phyloP scores from a whole-genome alignment of 2,329 filamentous ascomycete species.

The Capronia epimyces region DNA sequence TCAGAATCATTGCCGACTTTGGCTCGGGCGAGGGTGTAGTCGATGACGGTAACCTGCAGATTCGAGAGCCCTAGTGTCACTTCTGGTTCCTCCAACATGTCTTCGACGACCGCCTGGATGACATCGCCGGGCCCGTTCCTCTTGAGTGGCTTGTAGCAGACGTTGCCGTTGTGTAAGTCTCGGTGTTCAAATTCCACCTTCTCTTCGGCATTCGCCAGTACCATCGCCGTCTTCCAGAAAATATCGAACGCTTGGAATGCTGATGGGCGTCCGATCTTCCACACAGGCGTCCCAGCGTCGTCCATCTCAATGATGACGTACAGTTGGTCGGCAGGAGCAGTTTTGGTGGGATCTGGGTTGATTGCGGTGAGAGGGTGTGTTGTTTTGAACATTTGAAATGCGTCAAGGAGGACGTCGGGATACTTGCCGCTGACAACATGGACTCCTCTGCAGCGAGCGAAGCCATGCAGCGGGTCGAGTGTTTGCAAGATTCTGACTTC shows the following conservation, averaged over 20 bases:
- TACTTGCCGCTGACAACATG: constrained; percentile 55
- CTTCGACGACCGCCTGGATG: constrained; percentile 31
- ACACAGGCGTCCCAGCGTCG: constrained; percentile 57
- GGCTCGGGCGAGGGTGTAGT: constrained; percentile 63
- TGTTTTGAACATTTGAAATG: constrained; percentile 39
- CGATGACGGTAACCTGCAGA: constrained; percentile 60
- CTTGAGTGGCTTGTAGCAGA: constrained; percentile 49
- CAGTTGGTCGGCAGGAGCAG: constrained; percentile 49
- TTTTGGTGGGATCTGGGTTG: constrained; percentile 53
- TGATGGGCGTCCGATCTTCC: constrained; percentile 41
- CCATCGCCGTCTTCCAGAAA: constrained; percentile 61
- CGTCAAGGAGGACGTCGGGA: constrained; percentile 46
- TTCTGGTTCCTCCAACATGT: constrained; percentile 32
- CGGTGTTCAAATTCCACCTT: constrained; percentile 59
- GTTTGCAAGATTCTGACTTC: constrained; percentile 52
- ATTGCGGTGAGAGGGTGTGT: constrained; percentile 42
- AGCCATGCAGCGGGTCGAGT: constrained; percentile 56
- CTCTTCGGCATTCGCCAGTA: constrained; percentile 57
- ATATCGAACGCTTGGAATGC: constrained; percentile 54
- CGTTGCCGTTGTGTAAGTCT: constrained; percentile 62
- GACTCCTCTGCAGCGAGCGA: constrained; percentile 57
- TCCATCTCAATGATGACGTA: constrained; percentile 64
- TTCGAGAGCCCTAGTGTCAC: constrained; percentile 48
- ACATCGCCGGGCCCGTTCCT: constrained; percentile 35
- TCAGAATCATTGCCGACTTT: constrained; percentile 35